Evolutionary conservation across 2,329 filamentous ascomycete genomes (phyloP), one percentile per base, ranked within the genome.

Genomic region (Sporothrix sp.): DNA sequence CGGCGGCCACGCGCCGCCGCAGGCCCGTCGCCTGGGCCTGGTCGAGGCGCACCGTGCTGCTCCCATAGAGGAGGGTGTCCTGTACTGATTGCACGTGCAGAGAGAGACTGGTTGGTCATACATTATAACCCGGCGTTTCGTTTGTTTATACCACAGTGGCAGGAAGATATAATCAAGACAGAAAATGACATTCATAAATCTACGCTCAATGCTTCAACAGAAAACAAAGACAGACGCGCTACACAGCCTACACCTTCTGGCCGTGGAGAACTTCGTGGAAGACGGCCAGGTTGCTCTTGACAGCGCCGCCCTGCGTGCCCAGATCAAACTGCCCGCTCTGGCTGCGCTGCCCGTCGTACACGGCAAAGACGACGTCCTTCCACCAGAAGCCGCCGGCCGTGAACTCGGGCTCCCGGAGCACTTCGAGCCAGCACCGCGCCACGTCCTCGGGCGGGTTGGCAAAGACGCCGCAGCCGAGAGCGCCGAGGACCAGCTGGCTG

Each of bases 401-500:
- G 55, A 85, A 85, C 65, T 87, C 82, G 0, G 55, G 40, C 60
- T 85, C 80, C 30, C 60, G 53, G 49, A 86, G 65, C 33, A 85
- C 79, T 58, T 80, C 74, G 25, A 69, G 62, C 72, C 82, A 87
- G 57, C 79, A 81, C 33, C 66, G 54, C 2, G 78, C 81, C 16
- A 87, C 76, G 53, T 81, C 78, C 28, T 68, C 64, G 0, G 71
- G 70, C 7, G 84, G 84, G 60, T 87, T 84, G 1, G 58, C 59
- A 61, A 84, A 86, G 0, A 75, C 81, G 4, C 83, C 84, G 58
- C 84, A 87, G 0, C 84, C 84, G 44, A 87, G 61, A 0, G 84
- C 83, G 0, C 84, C 83, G 1, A 87, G 68, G 4, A 87, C 77
- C 6, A 87, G 65, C 58, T 74, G 68, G 23, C 72, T 68, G 59